phyloP scores from a whole-genome alignment of 2,329 filamentous ascomycete genomes.

The Fusarium pininemorale region DNA sequence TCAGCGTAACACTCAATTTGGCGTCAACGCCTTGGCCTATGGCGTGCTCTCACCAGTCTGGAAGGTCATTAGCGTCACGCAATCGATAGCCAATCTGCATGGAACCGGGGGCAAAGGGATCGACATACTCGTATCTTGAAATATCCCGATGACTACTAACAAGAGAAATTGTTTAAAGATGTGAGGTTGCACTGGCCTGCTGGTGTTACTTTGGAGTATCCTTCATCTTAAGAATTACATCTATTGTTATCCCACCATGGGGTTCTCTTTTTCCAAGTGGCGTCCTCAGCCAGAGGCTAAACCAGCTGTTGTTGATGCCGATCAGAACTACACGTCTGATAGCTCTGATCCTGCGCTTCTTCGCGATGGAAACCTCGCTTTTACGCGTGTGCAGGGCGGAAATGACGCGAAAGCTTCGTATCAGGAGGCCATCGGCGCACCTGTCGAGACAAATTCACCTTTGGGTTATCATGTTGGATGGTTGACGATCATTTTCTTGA shows the following conservation, averaged over 20 bases:
- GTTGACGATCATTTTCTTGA: slow-evolving; percentile 66
- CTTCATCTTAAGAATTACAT: neutral
- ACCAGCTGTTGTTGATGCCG: slow-evolving; percentile 12
- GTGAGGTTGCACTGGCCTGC: neutral
- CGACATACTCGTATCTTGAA: neutral
- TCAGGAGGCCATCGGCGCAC: slow-evolving; percentile 69
- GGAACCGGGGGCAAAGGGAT: neutral
- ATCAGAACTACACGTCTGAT: slow-evolving; percentile 52
- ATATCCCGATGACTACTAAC: neutral
- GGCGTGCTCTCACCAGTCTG: slow-evolving; percentile 20
- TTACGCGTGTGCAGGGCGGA: slow-evolving; percentile 47
- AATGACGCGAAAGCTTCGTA: slow-evolving; percentile 58
- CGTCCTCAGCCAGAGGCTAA: neutral
- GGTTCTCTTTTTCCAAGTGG: neutral
- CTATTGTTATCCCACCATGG: neutral
- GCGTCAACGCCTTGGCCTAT: slow-evolving; percentile 23
- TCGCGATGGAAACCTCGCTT: slow-evolving; percentile 32
- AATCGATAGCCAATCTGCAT: slow-evolving; percentile 5
- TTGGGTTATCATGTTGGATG: slow-evolving; percentile 67
- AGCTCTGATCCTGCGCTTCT: slow-evolving; percentile 20
- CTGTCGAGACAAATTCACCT: slow-evolving; percentile 66
- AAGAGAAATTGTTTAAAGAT: neutral
- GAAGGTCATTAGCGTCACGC: slow-evolving; percentile 21
- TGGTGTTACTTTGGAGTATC: too few relatives aligned
- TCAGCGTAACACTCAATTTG: slow-evolving; percentile 8